Conservation (phyloP, 805 yeast genomes). For the Schwanniomyces polymorphus region DNA sequence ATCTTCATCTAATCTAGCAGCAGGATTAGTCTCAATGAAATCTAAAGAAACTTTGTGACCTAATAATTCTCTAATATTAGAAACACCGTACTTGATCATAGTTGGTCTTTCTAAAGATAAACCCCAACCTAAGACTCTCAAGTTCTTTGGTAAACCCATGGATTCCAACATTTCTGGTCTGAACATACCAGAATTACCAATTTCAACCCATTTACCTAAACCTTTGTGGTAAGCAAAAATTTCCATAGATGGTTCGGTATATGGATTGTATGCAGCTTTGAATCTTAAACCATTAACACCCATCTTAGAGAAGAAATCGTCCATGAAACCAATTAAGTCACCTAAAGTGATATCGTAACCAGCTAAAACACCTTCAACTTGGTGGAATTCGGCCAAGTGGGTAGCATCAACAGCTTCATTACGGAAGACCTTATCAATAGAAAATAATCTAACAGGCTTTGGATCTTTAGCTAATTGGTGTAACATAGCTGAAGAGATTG, state of each 20-base stretch:
- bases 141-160: conserved; percentile 94
- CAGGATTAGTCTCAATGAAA: conserved; percentile 94
- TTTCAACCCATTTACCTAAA: conserved; percentile 95
- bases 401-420: conserved; percentile 99
- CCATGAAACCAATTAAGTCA: conserved; percentile 97
- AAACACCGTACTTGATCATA: conserved; percentile 95
- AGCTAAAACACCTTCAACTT: conserved; percentile 98
- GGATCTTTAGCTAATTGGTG: conserved; percentile 86
- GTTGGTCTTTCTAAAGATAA: conserved; percentile 97
- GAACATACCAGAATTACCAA: conserved; percentile 99
- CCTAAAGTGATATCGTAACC: conserved; percentile 94
- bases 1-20: conserved; percentile 84
- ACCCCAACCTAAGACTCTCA: conserved; percentile 98
- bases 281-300: conserved; percentile 94
- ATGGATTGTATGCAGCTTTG: conserved; percentile 98
- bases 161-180: conserved; percentile 99
- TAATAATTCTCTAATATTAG: conserved; percentile 91
- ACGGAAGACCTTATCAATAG: conserved; percentile 98
- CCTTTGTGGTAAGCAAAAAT: conserved; percentile 96
- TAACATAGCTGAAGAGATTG: conserved; percentile 86
- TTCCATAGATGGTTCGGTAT: conserved; percentile 98
- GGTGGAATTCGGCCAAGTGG: conserved; percentile 98
- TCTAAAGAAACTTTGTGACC: conserved; percentile 97
- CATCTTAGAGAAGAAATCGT: conserved; percentile 94
- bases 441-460: conserved; percentile 85